phyloP scores from a whole-genome alignment of 768 basidiomycete species.

The Candolleomyces aberdarensis region DNA sequence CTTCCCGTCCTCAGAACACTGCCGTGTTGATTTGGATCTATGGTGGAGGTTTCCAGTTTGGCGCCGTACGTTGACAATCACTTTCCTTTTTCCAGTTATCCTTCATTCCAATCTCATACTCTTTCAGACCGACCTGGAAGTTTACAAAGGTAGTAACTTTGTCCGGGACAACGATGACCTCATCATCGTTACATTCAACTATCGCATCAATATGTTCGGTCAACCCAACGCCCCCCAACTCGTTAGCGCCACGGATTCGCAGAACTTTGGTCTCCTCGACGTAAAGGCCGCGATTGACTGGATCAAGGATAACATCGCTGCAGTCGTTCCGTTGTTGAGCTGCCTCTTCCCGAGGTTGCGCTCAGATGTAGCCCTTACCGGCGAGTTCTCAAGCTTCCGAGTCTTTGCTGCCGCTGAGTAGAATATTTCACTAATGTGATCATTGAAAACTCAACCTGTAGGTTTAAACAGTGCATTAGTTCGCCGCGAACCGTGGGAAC shows the following conservation, averaged over 20 bases:
- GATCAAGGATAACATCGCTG: slow-evolving; percentile 46
- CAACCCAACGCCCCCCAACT: slow-evolving; percentile 39
- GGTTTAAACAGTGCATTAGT: too few relatives aligned
- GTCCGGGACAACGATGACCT: slow-evolving; percentile 33
- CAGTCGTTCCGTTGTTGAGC: too few relatives aligned
- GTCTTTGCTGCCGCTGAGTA: too few relatives aligned
- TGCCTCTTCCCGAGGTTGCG: too few relatives aligned
- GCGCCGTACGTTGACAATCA: slow-evolving; percentile 24
- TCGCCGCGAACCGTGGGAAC: too few relatives aligned
- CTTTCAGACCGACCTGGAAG: slow-evolving; percentile 23
- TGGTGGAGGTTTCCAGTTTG: slow-evolving; percentile 36
- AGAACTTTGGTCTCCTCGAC: slow-evolving; percentile 40
- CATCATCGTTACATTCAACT: slow-evolving; percentile 35
- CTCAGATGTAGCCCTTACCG: too few relatives aligned
- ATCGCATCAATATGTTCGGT: slow-evolving; percentile 37
- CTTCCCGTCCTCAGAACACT: slow-evolving; percentile 27
- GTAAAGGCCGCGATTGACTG: slow-evolving; percentile 41
- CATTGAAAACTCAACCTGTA: too few relatives aligned
- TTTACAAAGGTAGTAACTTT: slow-evolving; percentile 27
- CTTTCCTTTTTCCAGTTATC: not conserved
- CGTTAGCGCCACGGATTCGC: slow-evolving; percentile 15
- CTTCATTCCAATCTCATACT: not conserved
- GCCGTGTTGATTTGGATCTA: slow-evolving; percentile 37
- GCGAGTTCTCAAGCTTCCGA: too few relatives aligned
- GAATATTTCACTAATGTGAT: too few relatives aligned